Conservation (phyloP, 176 grass and related monocot genomes). For the Aechmea fasciata region DNA sequence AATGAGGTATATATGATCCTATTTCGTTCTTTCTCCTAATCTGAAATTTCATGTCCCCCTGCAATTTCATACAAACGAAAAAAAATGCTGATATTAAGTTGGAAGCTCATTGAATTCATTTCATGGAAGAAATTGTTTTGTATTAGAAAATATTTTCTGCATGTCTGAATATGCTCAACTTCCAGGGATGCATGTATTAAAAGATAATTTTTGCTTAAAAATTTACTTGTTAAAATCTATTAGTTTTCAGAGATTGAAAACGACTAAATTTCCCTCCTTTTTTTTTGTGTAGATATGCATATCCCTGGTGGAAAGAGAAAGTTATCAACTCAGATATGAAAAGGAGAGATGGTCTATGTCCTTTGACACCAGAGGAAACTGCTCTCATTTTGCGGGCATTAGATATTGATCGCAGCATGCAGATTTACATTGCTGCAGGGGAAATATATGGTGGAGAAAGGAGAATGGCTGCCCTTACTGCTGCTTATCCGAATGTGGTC, state of each 20-base stretch:
- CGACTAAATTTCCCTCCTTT: background rate
- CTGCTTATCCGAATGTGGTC: constrained; percentile 77
- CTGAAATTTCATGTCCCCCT: no score
- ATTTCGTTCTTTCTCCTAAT: background rate
- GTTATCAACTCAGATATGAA: constrained; percentile 66
- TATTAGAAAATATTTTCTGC: no score
- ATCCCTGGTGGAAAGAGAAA: constrained; percentile 99
- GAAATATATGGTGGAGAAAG: constrained; percentile 87
- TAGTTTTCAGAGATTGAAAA: background rate
- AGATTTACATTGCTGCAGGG: constrained; percentile 87
- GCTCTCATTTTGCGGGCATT: constrained; percentile 69
- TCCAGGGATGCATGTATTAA: no score
- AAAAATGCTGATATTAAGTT: background rate
- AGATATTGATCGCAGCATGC: constrained; percentile 50
- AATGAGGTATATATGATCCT: constrained; percentile 58
- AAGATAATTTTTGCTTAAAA: no score
- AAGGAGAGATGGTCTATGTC: constrained; percentile 78
- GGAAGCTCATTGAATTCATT: no score
- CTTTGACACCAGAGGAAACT: constrained; percentile 87
- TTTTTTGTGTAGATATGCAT: constrained; percentile 65
- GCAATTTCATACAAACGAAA: no score
- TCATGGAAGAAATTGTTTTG: no score
- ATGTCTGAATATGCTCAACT: no score
- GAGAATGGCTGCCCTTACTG: constrained; percentile 72
- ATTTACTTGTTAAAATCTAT: constrained; percentile 5